phyloP scores from a whole-genome alignment of 2,329 filamentous ascomycete species.

The Talaromyces sp. region DNA sequence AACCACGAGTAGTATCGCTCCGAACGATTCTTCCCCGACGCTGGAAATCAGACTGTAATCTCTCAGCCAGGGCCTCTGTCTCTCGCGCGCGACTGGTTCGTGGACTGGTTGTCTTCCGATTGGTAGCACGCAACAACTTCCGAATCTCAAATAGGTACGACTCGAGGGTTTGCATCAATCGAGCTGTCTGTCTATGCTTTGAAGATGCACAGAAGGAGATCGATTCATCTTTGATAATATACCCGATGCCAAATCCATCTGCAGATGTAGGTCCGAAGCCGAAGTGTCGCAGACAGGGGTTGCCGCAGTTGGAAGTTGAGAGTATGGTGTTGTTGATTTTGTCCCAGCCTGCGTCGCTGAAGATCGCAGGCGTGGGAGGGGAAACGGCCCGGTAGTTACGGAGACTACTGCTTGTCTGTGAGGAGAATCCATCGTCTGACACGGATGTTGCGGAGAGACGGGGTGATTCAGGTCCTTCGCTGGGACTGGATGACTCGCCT shows the following conservation, averaged over 20 bases:
- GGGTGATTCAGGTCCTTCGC: constrained; percentile 35
- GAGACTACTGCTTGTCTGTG: constrained; percentile 49
- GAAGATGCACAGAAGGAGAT: constrained; percentile 90
- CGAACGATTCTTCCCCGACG: constrained; percentile 73
- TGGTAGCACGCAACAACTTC: constrained; percentile 74
- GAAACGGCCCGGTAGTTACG: constrained; percentile 51
- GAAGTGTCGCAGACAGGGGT: constrained; percentile 91
- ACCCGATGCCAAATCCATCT: constrained; percentile 95
- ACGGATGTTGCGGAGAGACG: constrained; percentile 44
- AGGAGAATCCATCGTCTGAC: constrained; percentile 41
- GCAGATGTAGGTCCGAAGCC: constrained; percentile 93
- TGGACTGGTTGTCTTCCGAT: constrained; percentile 56
- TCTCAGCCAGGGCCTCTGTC: constrained; percentile 54
- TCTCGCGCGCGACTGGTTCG: constrained; percentile 63
- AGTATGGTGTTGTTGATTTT: constrained; percentile 92
- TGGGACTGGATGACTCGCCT: constrained; percentile 67
- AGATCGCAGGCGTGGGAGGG: constrained; percentile 69
- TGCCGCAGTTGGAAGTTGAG: constrained; percentile 98
- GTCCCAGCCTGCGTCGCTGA: constrained; percentile 89
- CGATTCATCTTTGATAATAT: constrained; percentile 95
- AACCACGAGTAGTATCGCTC: constrained; percentile 54
- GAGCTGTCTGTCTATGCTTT: constrained; percentile 89
- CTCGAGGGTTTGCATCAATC: constrained; percentile 87
- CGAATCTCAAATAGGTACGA: constrained; percentile 89
- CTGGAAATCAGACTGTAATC: constrained; percentile 49